A percentile compares a stretch with the other conserved stretches of the same genome.
Conservation (phyloP, 2,329 filamentous ascomycete species). For the Sporothrix schenckii region DNA sequence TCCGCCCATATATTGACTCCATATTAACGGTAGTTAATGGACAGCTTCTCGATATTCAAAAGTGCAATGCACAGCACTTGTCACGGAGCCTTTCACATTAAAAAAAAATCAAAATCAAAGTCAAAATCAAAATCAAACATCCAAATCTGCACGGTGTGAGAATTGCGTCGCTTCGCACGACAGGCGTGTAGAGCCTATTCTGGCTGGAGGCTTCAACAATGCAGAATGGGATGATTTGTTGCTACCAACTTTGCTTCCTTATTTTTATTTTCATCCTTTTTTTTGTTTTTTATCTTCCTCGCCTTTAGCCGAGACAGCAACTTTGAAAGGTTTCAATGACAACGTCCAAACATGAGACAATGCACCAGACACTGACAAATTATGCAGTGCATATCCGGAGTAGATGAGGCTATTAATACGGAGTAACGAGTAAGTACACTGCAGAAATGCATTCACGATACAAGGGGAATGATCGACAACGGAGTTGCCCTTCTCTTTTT, state of each 20-base stretch:
- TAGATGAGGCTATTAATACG: background rate
- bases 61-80: background rate
- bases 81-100: background rate
- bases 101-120: no score
- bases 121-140: no score
- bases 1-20: background rate
- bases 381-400: slow-evolving; percentile 13
- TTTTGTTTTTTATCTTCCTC: background rate
- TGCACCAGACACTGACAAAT: background rate
- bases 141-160: background rate
- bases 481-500: background rate
- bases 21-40: no score
- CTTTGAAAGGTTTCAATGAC: background rate
- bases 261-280: background rate
- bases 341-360: slow-evolving; percentile 8
- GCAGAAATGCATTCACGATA: background rate
- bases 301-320: slow-evolving; percentile 11
- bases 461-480: slow-evolving; percentile 14
- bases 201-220: slow-evolving; percentile 22
- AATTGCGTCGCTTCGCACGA: background rate
- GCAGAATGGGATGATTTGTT: slow-evolving; percentile 1
- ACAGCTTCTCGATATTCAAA: background rate
- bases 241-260: background rate
- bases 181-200: slow-evolving; percentile 17
- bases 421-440: no score